Evolutionary conservation across 441 rosid species (phyloP), one percentile per base, ranked within the genome.

Genomic region (Hura crepitans): DNA sequence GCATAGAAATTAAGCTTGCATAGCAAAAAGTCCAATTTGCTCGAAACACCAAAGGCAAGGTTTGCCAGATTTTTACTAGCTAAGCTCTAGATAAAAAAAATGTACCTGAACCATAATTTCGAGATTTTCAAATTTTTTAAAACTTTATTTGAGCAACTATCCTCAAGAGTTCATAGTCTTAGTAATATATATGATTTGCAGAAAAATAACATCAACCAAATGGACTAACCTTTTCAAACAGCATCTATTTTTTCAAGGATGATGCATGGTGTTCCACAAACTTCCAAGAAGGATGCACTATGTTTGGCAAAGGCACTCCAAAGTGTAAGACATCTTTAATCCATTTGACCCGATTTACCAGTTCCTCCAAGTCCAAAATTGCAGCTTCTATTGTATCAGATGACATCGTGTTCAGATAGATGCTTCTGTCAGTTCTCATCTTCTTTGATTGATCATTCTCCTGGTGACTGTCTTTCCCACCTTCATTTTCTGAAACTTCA

Each of bases 291-390:
- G 84, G 72, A 22, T 5, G 70, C 47, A 14, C n/a, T 9, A 74
- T 22, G 62, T 78, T 73, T 47, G 85, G 73, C n/a, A 61, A 64
- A 59, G 73, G 72, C 46, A 53, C 33, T 18, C 83, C 79, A 31
- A 68, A 35, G 65, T 79, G 60, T 55, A 92, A 62, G 55, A 82
- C 80, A 45, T 60, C 70, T 76, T 82, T 84, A 9, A 85, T 77
- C 94, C 89, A 87, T 72, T 79, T 85, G 17, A 90, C 82, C 46
- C 85, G 82, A 76, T 76, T 83, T n/a, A 82, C 75, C 31, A 85
- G 81, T 72, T 85, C 91, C 82, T 89, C 96, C 71, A 85, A 70
- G 77, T 90, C 92, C 81, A 82, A 37, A 55, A 89, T 69, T 13
- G 91, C 84, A 71, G 87, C 87, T 73, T 88, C 96, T 5, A 75